Percentiles rank a stretch among this genome's conserved stretches.
Evolutionary conservation across 441 rosid genomes (phyloP).

Genomic region (Populus hybrid): DNA sequence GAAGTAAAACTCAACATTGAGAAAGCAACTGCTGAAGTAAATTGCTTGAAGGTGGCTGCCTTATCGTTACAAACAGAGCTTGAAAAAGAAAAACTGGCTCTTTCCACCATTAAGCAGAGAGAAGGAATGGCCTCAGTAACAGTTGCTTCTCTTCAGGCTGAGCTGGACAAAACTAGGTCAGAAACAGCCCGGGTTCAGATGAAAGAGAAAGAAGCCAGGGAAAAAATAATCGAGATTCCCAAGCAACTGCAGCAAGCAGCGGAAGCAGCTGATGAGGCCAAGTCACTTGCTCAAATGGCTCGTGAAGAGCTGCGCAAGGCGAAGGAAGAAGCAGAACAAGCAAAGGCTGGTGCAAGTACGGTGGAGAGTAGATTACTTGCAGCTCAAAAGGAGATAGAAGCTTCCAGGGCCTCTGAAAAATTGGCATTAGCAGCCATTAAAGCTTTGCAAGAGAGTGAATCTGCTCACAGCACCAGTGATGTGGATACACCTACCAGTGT

Average conservation of each 20-base stretch:
- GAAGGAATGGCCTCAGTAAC: constrained; percentile 88
- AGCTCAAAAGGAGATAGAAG: constrained; percentile 83
- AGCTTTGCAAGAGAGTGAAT: constrained; percentile 81
- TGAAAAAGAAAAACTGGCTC: constrained; percentile 60
- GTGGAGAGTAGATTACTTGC: constrained; percentile 79
- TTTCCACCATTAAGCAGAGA: constrained; percentile 60
- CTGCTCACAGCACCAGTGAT: constrained; percentile 38
- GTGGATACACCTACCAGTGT: constrained; percentile 44
- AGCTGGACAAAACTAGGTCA: constrained; percentile 56
- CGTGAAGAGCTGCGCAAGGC: constrained; percentile 73
- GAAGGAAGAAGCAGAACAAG: constrained; percentile 80
- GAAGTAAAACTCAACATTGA: constrained; percentile 69
- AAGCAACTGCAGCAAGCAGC: constrained; percentile 80
- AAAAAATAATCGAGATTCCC: constrained; percentile 64
- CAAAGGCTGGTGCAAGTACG: constrained; percentile 71
- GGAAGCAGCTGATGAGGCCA: constrained; percentile 79
- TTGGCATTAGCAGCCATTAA: constrained; percentile 79
- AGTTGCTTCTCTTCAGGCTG: constrained; percentile 77
- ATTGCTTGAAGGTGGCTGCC: constrained; percentile 66
- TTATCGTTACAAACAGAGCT: constrained; percentile 60
- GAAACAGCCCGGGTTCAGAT: constrained; percentile 59
- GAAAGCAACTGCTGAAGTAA: constrained; percentile 71
- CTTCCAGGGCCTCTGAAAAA: constrained; percentile 81
- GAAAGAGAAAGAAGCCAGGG: constrained; percentile 74
- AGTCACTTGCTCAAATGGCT: constrained; percentile 53